Base-by-base conservation (phyloP, 768 basidiomycete genomes). In the Agaricus bisporus region DNA sequence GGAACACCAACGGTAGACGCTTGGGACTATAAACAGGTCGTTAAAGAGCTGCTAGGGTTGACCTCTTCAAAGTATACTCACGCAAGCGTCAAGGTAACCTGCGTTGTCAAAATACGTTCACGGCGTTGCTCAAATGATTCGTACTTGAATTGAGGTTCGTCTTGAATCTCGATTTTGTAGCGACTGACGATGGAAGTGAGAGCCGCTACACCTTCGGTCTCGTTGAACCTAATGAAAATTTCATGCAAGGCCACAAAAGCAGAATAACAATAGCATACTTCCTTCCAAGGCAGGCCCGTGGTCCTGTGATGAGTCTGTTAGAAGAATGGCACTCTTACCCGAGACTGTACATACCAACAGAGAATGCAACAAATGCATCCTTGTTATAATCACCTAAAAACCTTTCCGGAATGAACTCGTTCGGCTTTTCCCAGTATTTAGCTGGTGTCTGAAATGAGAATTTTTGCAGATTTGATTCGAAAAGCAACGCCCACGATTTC, bases 351-450 rank as follows among this genome's bases (percentile, higher is more conserved):
- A 28, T 41, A 58, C 58, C 59, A 17, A 49, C 51, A 17, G 55
- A 54, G 22, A 60, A 60, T 17, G 55, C 51, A 14, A 60, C 28
- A 18, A 60, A 56, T 2, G 59, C 59, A 41, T 60, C 59, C 18
- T 48, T 56, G 41, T 55, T 52, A 45, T 55, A 60, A 12, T 60
- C 59, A 9, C 55, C 49, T 28, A 60, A 47, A 55, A 60, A 60
- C 5, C 59, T 39, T 12, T 56, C 55, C 1, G 59, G 59, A 29
- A 64, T 70, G 63, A 81, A 83, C 7, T 59, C 59, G 28, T 75
- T 56, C 3, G 81, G 80, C 41, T 81, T 71, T 47, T 75, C 63
- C 80, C 81, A 83, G 60, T 81, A 81, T 35, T 73, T 71, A 25
- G 80, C 81, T 81, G 47, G 25, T 39, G 28, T 55, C 35, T 8